Evolutionary conservation across 441 rosid species (phyloP).

Genomic region (Breynia disticha): DNA sequence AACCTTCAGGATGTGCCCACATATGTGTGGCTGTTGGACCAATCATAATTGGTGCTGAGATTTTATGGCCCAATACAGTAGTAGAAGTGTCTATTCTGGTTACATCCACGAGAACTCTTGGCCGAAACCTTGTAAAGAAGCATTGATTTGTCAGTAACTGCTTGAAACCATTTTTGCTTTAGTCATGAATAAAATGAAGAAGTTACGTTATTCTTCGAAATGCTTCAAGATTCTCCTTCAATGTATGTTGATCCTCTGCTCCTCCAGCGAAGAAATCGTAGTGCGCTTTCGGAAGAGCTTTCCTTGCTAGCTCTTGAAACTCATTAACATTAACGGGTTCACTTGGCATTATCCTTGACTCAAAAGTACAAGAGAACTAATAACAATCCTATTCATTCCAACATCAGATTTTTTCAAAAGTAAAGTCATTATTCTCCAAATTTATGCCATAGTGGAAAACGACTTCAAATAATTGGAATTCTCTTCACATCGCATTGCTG

Average conservation of each 20-base stretch:
- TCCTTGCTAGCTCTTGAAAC: conserved; percentile 62
- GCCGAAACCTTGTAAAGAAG: conserved; percentile 39
- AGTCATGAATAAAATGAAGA: conserved; percentile 1
- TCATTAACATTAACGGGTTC: conserved; percentile 63
- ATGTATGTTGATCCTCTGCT: conserved; percentile 71
- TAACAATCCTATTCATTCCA: too few relatives aligned
- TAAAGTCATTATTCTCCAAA: too few relatives aligned
- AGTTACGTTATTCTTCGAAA: conserved; percentile 51
- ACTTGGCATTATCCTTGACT: conserved; percentile 29
- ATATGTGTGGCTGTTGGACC: conserved; percentile 63
- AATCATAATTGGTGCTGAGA: conserved; percentile 63
- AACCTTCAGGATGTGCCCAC: conserved; percentile 72
- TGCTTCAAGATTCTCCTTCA: conserved; percentile 52
- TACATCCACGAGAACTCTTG: conserved; percentile 65
- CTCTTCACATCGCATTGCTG: too few relatives aligned
- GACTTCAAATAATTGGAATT: too few relatives aligned
- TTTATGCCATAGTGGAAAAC: too few relatives aligned
- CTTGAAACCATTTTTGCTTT: background rate
- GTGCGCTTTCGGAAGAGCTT: conserved; percentile 65
- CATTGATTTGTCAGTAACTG: background rate
- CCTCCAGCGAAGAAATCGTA: conserved; percentile 61
- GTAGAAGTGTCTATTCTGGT: conserved; percentile 46
- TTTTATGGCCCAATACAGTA: conserved; percentile 39
- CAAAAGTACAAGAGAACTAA: too few relatives aligned
- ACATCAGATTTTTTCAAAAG: too few relatives aligned